Conservation (phyloP, 305 asterid species). For the Fraxinus platypoda region DNA sequence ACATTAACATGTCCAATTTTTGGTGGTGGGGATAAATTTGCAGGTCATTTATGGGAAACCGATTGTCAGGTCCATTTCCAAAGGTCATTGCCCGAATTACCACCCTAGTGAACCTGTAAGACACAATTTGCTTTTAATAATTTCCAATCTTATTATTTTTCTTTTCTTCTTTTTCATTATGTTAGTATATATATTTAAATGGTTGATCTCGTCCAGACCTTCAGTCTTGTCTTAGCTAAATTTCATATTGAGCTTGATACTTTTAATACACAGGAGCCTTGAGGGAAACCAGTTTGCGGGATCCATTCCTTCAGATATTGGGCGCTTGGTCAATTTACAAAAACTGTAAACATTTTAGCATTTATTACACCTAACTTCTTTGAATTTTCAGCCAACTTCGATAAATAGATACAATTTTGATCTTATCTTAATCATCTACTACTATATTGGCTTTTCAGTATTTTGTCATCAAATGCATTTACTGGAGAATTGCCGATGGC, state of each 20-base stretch:
- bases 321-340: slow-evolving; percentile 57
- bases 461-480: slow-evolving; percentile 75
- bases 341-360: slow-evolving; percentile 53
- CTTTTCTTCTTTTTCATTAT: not conserved
- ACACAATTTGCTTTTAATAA: slow-evolving; percentile 12
- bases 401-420: not conserved
- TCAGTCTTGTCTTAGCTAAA: not conserved
- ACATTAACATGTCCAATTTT: not conserved
- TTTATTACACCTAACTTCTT: slow-evolving; percentile 4
- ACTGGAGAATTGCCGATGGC: slow-evolving; percentile 63
- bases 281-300: slow-evolving; percentile 83
- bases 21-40: slow-evolving; percentile 25
- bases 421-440: slow-evolving; percentile 16
- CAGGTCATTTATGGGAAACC: slow-evolving; percentile 95
- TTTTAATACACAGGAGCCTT: slow-evolving; percentile 60
- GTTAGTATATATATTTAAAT: not conserved
- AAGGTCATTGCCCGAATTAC: slow-evolving; percentile 53
- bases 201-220: not conserved
- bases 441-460: slow-evolving; percentile 36
- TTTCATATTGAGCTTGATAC: slow-evolving; percentile 15
- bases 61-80: slow-evolving; percentile 86
- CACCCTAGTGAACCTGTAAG: slow-evolving; percentile 74
- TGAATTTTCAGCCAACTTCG: not conserved
- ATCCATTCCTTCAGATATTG: slow-evolving; percentile 63
- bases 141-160: slow-evolving; percentile 6